Base-by-base conservation (phyloP, 1,284 basidiomycete species). In the Rhodotorula mucilaginosa region DNA sequence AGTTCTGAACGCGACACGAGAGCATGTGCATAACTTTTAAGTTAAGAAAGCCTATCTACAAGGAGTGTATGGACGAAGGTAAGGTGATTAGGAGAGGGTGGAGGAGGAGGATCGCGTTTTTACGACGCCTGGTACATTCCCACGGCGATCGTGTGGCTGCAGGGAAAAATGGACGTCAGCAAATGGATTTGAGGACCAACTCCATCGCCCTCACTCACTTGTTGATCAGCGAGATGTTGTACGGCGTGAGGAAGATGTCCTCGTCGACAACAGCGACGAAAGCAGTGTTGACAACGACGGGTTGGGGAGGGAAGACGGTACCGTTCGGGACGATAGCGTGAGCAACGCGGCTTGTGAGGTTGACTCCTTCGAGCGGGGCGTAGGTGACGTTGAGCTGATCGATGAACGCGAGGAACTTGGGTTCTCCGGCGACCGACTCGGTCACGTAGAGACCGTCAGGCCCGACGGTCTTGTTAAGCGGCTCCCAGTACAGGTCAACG, bases 331-430 rank as follows among this genome's bases (percentile, higher is more conserved):
- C 77, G 70, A 85, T 83, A 48, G 68, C 68, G 62, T 58, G 54
- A 49, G 58, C 63, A 29, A 64, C 29, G 39, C 62, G 34, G 34
- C 46, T 47, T 5, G 54, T n/a, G 51, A 52, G 51, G n/a, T 52
- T n/a, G 39, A 67, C 49, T 49, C 58, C 68, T 12, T 34, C 8
- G 23, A 71, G 23, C 29, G 62, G 63, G 6, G 63, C 52, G 63
- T 65, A 89, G 21, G 88, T 89, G n/a, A 84, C 84, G 82, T 89
- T 89, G 65, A 88, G 80, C 78, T 89, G 87, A 34, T 83, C 84
- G 59, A 88, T 84, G 84, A 86, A 88, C 52, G 84, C 86, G 58
- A 80, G 83, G 58, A 77, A 85, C 81, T 83, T 82, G 46, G 85
- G 80, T 29, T 78, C 75, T 3, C 84, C 83, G 0, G 86, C 84